Conservation (phyloP, 2,329 filamentous ascomycete genomes). For the Arachnomyces sp. region DNA sequence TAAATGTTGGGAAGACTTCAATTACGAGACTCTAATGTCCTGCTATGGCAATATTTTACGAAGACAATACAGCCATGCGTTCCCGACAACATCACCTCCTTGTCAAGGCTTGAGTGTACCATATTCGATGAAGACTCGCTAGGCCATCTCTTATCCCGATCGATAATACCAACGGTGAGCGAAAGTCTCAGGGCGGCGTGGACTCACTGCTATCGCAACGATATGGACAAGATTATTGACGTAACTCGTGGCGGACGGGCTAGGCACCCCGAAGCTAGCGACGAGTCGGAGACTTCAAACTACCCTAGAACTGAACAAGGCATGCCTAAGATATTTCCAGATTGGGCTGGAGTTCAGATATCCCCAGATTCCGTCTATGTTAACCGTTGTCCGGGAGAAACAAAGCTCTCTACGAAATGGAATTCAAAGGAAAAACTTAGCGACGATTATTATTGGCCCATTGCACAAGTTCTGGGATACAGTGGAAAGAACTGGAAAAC, state of each 20-base stretch:
- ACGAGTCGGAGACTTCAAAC: no score
- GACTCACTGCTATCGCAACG: no score
- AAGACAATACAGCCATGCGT: no score
- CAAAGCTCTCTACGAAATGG: conserved; percentile 7
- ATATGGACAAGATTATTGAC: no score
- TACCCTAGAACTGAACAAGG: no score
- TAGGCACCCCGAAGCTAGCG: not conserved
- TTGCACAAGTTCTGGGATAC: conserved; percentile 3
- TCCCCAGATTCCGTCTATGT: not conserved
- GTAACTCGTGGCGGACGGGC: no score
- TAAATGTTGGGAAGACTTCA: conserved; percentile 6
- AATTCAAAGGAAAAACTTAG: not conserved
- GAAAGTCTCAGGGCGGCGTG: no score
- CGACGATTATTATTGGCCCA: not conserved
- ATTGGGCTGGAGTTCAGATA: conserved; percentile 3
- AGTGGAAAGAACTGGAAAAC: conserved; percentile 2
- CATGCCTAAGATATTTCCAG: not conserved
- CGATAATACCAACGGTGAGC: no score
- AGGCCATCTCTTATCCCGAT: no score
- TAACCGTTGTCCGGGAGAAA: conserved; percentile 5
- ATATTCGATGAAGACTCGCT: no score
- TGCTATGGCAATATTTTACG: conserved; percentile 6
- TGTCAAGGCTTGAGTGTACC: no score
- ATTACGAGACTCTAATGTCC: conserved; percentile 5
- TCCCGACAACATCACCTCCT: no score